Percentiles rank a stretch among this genome's conserved stretches.
Evolutionary conservation across 2,329 filamentous ascomycete species (phyloP).

Genomic region (Nothophaeocryptopus gaeumannii): DNA sequence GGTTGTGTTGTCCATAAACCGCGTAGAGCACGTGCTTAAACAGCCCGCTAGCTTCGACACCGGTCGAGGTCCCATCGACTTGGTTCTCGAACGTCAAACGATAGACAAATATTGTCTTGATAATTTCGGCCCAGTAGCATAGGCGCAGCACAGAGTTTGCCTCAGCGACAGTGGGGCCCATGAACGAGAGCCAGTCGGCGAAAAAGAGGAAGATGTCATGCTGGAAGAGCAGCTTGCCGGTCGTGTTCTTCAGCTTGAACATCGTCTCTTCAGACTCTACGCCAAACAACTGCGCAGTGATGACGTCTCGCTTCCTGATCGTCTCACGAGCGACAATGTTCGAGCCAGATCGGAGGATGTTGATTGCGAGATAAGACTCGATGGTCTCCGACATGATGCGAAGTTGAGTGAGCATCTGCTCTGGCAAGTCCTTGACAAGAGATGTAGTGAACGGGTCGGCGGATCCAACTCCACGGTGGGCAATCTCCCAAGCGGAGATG

Average conservation of each 20-base stretch:
- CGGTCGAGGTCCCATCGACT: no score
- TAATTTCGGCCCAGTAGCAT: slow-evolving; percentile 86
- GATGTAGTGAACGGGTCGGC: slow-evolving; percentile 63
- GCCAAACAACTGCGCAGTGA: slow-evolving; percentile 32
- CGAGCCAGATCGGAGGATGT: slow-evolving; percentile 59
- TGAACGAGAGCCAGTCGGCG: slow-evolving; percentile 54
- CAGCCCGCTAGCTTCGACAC: no score
- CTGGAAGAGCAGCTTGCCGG: slow-evolving; percentile 54
- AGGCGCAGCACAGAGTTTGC: slow-evolving; percentile 66
- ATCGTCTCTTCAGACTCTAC: slow-evolving; percentile 24
- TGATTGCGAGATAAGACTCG: slow-evolving; percentile 76
- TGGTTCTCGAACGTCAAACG: no score
- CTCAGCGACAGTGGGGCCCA: slow-evolving; percentile 30
- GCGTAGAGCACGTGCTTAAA: background rate
- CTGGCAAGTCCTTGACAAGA: slow-evolving; percentile 77
- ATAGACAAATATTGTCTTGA: slow-evolving; percentile 69
- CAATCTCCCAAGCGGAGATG: slow-evolving; percentile 84
- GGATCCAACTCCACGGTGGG: slow-evolving; percentile 75
- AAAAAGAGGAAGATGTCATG: slow-evolving; percentile 78
- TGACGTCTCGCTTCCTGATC: slow-evolving; percentile 27
- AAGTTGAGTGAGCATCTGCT: slow-evolving; percentile 79
- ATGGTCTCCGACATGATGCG: slow-evolving; percentile 86
- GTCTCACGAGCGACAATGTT: slow-evolving; percentile 36
- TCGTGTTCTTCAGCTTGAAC: slow-evolving; percentile 21
- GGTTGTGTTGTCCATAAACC: background rate